A percentile compares a stretch with the other conserved stretches of the same genome.
phyloP scores from a whole-genome alignment of 441 rosid species.

The Iberis amara region DNA sequence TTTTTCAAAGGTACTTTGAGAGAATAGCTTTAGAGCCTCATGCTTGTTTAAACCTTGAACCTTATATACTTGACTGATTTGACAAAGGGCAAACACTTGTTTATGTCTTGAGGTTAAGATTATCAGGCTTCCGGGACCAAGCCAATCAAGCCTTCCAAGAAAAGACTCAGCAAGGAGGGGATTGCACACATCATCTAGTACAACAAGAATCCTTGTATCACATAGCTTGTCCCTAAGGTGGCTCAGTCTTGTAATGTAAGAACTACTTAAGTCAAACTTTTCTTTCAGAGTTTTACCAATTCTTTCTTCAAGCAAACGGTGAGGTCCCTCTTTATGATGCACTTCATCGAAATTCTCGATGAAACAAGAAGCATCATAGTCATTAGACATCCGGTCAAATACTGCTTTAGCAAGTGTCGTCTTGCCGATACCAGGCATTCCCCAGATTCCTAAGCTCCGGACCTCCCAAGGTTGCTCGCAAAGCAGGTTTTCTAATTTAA shows the following conservation, averaged over 20 bases:
- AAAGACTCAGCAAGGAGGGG: conserved; percentile 12
- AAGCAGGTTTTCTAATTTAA: conserved; percentile 14
- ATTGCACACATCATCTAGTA: conserved; percentile 15
- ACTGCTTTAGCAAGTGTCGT: conserved; percentile 13
- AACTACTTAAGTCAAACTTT: not conserved
- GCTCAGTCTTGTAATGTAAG: not conserved
- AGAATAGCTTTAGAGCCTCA: conserved; percentile 29
- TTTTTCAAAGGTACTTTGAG: conserved; percentile 5
- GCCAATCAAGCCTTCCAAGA: conserved; percentile 12
- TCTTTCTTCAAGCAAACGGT: not conserved
- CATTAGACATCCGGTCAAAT: not conserved
- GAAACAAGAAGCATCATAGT: conserved; percentile 26
- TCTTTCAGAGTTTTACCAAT: not conserved
- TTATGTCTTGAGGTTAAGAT: conserved; percentile 31
- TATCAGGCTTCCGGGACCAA: conserved; percentile 25
- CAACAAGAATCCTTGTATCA: conserved; percentile 9
- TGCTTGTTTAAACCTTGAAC: not conserved
- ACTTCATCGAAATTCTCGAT: conserved; percentile 11
- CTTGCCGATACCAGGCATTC: conserved; percentile 36
- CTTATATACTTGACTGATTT: conserved; percentile 7
- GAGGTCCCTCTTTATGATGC: not conserved
- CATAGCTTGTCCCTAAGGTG: not conserved
- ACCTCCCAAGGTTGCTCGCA: not conserved
- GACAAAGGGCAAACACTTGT: conserved; percentile 19
- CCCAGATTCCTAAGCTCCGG: conserved; percentile 34